Conservation (phyloP, 1,284 basidiomycete genomes). For the Apiotrichum montevideense region DNA sequence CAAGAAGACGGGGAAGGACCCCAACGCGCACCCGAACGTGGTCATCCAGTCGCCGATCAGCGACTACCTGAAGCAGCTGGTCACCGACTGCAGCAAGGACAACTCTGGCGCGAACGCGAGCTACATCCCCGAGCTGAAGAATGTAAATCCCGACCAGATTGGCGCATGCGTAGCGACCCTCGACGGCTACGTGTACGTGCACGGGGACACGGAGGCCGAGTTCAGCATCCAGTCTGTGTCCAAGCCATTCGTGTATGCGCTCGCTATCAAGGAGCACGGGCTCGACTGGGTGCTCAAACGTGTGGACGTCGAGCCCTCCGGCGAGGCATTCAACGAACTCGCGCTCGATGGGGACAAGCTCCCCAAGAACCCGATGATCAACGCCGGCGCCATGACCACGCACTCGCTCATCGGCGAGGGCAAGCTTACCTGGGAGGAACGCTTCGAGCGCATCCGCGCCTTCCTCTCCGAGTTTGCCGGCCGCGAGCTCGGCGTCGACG, state of each 20-base stretch:
- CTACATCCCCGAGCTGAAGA: slow-evolving; percentile 3
- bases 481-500: not conserved
- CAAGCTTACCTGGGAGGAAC: not conserved
- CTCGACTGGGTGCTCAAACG: not conserved
- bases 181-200: slow-evolving; percentile 1
- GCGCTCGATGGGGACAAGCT: not conserved
- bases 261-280: slow-evolving; percentile 2
- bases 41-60: not conserved
- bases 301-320: slow-evolving; percentile 1
- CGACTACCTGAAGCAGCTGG: not conserved
- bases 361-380: slow-evolving; percentile 6
- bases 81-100: not conserved
- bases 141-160: not conserved
- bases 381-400: slow-evolving; percentile 3
- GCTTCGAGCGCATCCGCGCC: not conserved
- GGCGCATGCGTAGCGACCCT: not conserved
- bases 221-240: slow-evolving; percentile 3
- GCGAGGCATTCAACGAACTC: slow-evolving; percentile 5
- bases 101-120: slow-evolving; percentile 1
- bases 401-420: slow-evolving; percentile 3
- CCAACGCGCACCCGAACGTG: not conserved
- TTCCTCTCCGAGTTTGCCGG: not conserved
- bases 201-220: not conserved
- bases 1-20: not conserved
- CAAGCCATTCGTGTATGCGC: slow-evolving; percentile 5